Evolutionary conservation across 305 asterid species (phyloP), one percentile per base, ranked within the genome.

Genomic region (Fraxinus latifolia): DNA sequence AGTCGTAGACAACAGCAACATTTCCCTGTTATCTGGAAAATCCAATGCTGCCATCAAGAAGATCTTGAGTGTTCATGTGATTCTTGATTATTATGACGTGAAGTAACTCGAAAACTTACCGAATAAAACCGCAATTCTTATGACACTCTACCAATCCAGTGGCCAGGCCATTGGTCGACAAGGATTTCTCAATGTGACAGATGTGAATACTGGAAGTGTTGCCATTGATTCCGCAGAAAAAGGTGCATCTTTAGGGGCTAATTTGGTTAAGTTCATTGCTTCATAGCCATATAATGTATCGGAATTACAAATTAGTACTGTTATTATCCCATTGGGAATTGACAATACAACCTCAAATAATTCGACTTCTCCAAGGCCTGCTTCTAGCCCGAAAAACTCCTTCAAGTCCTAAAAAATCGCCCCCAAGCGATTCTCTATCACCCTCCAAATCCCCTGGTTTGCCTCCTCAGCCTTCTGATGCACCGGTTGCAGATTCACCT

Each of bases 81-180:
- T 93, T 78, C 91, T 93, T 0, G 97, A 92, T 60, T 94, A 92
- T 60, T 93, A 42, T 1, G 98, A 92, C 1, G 74, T 82, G 1
- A 39, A 74, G 0, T 91, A 86, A 19, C 80, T 94, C 6, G 87
- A 86, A 27, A 78, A 77, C 3, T 77, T 90, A 14, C 76, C 83
- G 0, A 80, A 86, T 15, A 80, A 55, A 47, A 82, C 89, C 0
- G 44, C 72, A 3, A 84, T 75, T 31, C 76, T 84, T 39, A 90
- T 93, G 7, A 92, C 97, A 0, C 87, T 91, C 86, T 90, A 87
- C 78, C 97, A 93, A 6, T 6, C 86, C 37, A 84, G 87, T 3
- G 95, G 98, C 1, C 6, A 32, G 19, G 95, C 97, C 9, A 62
- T 3, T 6, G 89, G 91, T 37, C 87, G 83, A 34, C 89, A 79